Percentiles rank a stretch among this genome's conserved stretches.
Evolutionary conservation across 495 filamentous ascomycete species (phyloP).

Genomic region (Schizothecium vesticola): DNA sequence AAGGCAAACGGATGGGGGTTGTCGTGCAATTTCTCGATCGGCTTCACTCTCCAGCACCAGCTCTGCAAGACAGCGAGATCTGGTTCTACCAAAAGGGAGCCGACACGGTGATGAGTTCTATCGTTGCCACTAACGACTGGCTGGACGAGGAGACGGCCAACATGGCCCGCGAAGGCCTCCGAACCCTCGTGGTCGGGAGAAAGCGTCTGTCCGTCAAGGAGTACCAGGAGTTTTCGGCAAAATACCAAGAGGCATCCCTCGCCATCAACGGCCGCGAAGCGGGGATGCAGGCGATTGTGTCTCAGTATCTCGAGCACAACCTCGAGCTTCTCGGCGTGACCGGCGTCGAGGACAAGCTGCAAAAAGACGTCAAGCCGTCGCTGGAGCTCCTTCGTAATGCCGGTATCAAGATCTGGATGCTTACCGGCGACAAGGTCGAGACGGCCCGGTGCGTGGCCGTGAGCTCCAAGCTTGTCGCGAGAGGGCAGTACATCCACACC

Average conservation of each 20-base stretch:
- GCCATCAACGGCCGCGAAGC: conserved; percentile 72
- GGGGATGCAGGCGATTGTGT: conserved; percentile 72
- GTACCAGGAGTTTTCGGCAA: conserved; percentile 70
- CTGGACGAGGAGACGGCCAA: conserved; percentile 97
- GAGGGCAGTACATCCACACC: conserved; percentile 94
- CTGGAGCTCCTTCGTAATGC: conserved; percentile 94
- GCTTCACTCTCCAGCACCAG: conserved; percentile 33
- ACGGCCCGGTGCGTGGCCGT: conserved; percentile 96
- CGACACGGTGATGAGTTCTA: conserved; percentile 92
- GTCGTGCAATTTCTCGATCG: conserved; percentile 73
- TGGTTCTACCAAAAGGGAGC: conserved; percentile 99
- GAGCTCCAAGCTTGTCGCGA: conserved; percentile 85
- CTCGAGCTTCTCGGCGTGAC: conserved; percentile 93
- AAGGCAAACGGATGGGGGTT: conserved; percentile 98
- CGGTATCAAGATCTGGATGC: conserved; percentile 99
- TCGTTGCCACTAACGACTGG: conserved; percentile 96
- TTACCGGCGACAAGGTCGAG: conserved; percentile 98
- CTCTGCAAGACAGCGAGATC: conserved; percentile 60
- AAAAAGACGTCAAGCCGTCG: conserved; percentile 89
- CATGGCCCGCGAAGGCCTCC: conserved; percentile 94
- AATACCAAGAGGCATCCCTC: conserved; percentile 74
- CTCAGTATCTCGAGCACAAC: conserved; percentile 77
- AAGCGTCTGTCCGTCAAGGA: conserved; percentile 70
- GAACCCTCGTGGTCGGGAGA: conserved; percentile 89
- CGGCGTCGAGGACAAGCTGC: conserved; percentile 94